Percentiles rank a stretch among this genome's conserved stretches.
phyloP scores from a whole-genome alignment of 2,329 filamentous ascomycete species.

The Colletotrichum trifolii region DNA sequence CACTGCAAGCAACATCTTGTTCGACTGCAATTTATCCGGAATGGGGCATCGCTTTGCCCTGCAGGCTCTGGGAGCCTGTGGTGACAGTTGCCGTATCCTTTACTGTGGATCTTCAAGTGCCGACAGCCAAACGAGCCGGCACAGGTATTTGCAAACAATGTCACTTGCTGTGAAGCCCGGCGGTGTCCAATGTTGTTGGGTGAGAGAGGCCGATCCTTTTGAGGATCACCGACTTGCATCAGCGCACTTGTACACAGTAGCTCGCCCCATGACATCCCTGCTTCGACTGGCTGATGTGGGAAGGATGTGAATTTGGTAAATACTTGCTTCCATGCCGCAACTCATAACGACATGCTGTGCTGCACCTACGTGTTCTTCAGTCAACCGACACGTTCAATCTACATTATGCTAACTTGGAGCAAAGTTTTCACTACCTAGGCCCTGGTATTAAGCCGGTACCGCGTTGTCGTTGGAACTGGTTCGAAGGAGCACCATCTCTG shows the following conservation, averaged over 20 bases:
- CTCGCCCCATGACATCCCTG: constrained; percentile 32
- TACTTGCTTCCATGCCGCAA: neutral
- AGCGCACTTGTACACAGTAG: constrained; percentile 4
- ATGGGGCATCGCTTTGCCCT: no score
- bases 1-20: constrained; percentile 1
- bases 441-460: constrained; percentile 20
- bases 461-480: neutral
- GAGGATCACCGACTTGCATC: constrained; percentile 28
- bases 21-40: neutral
- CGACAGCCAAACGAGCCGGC: constrained; percentile 1
- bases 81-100: neutral
- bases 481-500: constrained; percentile 6
- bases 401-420: no score
- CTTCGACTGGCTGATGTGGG: constrained; percentile 6
- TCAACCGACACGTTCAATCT: no score
- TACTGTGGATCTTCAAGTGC: constrained; percentile 19
- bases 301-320: constrained; percentile 8
- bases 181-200: no score
- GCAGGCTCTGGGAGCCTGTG: neutral
- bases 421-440: neutral
- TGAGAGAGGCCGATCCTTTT: constrained; percentile 7
- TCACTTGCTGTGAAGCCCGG: no score
- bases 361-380: no score
- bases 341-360: neutral
- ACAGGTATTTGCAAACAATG: neutral